Evolutionary conservation across 73 alveolate species (phyloP), one percentile per base, ranked within the genome.

Genomic region (Tetrahymena borealis): DNA sequence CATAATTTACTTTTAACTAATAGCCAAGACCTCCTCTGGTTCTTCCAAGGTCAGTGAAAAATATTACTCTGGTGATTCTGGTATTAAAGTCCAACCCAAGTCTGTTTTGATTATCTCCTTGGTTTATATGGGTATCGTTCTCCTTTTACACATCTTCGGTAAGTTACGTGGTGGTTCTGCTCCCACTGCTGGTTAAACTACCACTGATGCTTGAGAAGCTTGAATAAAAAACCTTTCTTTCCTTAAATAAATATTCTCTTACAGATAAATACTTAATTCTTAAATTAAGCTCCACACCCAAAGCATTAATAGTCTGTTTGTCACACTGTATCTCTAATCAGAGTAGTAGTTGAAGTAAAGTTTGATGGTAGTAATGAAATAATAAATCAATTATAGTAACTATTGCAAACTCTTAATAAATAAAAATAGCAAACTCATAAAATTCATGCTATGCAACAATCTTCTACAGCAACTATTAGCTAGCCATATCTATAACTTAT

Each of bases 61-160:
- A 60, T 60, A 60, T 18, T 60, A 60, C 85, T 60, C 85, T 1
- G 85, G 85, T 60, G 85, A 60, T 15, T 60, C 85, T 60, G 85
- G 85, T 60, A 60, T 60, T 60, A 94, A 95, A 91, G 93, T 95
- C 7, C 94, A 96, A 18, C 97, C 97, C n/a, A 95, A 95, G 92
- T 91, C 96, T 32, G 97, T 95, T 79, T 77, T 95, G 93, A 91
- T 95, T 32, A 39, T 95, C 93, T 94, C 96, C 40, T 78, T 95
- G 41, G 91, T 94, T 37, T 95, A 94, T 91, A 94, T 95, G 94
- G 97, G 97, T n/a, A 93, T 95, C 94, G 96, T 95, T 77, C 96
- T 95, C 94, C 95, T 95, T 60, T 93, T 95, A 90, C 97, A 95
- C 91, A 95, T 95, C 90, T 91, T 95, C 94, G 96, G 97, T 39